A percentile compares a stretch with the other conserved stretches of the same genome.
Conservation (phyloP, 257 asterid genomes). For the Gentiana straminea region DNA sequence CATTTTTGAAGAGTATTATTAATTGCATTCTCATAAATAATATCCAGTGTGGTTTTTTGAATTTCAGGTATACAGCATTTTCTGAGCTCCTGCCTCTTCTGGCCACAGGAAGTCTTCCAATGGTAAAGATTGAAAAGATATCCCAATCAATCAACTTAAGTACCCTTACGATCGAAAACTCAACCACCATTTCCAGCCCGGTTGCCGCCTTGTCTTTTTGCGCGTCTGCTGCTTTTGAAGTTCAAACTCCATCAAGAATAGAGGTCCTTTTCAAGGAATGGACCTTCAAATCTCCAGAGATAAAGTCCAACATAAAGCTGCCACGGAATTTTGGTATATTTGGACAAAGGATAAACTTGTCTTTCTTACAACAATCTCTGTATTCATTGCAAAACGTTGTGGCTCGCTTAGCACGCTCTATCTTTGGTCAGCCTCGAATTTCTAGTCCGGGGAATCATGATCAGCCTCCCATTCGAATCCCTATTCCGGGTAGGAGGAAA, state of each 20-base stretch:
- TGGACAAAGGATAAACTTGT: conserved; percentile 72
- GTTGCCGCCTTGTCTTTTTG: conserved; percentile 56
- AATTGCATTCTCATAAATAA: no score
- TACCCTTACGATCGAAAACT: conserved; percentile 60
- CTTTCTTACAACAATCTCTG: conserved; percentile 50
- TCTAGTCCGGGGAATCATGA: no score
- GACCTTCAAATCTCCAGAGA: conserved; percentile 70
- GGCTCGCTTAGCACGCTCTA: conserved; percentile 49
- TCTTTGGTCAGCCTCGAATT: conserved; percentile 56
- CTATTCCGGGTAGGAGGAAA: conserved; percentile 66
- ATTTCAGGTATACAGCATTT: conserved; percentile 81
- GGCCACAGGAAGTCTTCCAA: conserved; percentile 63
- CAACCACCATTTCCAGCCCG: conserved; percentile 56
- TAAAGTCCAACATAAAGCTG: conserved; percentile 73
- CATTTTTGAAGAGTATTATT: no score
- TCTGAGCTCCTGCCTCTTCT: conserved; percentile 92
- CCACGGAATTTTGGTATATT: conserved; percentile 58
- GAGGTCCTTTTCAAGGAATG: conserved; percentile 94
- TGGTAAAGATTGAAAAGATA: conserved; percentile 78
- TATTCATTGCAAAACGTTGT: conserved; percentile 56
- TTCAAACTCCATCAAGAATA: conserved; percentile 75
- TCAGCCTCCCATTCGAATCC: conserved; percentile 45
- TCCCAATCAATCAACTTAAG: conserved; percentile 55
- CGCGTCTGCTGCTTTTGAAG: conserved; percentile 80
- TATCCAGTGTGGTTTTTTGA: no score